Percentiles rank a stretch among this genome's conserved stretches.
Evolutionary conservation across 2,329 filamentous ascomycete species (phyloP).

Genomic region (Fusarium tricinctum): DNA sequence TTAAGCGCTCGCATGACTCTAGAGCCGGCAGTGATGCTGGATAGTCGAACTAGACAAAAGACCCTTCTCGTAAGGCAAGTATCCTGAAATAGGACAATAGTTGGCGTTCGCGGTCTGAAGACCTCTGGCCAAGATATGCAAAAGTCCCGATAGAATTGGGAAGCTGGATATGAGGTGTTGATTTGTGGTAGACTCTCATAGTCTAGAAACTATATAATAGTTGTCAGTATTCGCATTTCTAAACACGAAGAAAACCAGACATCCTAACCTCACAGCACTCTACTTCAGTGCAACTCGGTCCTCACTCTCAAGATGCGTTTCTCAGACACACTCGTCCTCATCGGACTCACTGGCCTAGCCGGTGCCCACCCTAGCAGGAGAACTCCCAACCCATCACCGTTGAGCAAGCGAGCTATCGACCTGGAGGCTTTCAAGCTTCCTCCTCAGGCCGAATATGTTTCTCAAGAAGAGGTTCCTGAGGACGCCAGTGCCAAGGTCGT

Average conservation of each 20-base stretch:
- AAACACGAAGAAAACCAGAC: not conserved
- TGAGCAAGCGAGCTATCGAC: conserved; percentile 53
- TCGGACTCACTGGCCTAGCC: conserved; percentile 54
- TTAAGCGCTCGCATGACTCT: conserved; percentile 9
- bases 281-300: not conserved
- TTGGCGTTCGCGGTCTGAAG: not conserved
- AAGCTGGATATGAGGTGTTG: not conserved
- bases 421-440: conserved; percentile 53
- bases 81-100: conserved; percentile 12
- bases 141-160: conserved; percentile 28
- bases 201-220: conserved; percentile 8
- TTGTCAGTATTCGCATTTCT: fast-evolving
- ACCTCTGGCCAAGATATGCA: conserved; percentile 23
- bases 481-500: conserved; percentile 42
- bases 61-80: conserved; percentile 6
- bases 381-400: conserved; percentile 40
- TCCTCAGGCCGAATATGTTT: conserved; percentile 50
- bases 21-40: not conserved
- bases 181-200: not conserved
- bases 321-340: conserved; percentile 46
- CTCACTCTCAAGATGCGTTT: conserved; percentile 49
- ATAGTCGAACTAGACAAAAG: conserved; percentile 25
- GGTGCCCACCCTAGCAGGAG: conserved; percentile 53
- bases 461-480: conserved; percentile 38
- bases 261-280: not conserved